These are phyloP conservation scores for Leccinum colubrinum DNA, from an alignment of 1,284 basidiomycete genomes.

Conservation along the genomic window DNA sequence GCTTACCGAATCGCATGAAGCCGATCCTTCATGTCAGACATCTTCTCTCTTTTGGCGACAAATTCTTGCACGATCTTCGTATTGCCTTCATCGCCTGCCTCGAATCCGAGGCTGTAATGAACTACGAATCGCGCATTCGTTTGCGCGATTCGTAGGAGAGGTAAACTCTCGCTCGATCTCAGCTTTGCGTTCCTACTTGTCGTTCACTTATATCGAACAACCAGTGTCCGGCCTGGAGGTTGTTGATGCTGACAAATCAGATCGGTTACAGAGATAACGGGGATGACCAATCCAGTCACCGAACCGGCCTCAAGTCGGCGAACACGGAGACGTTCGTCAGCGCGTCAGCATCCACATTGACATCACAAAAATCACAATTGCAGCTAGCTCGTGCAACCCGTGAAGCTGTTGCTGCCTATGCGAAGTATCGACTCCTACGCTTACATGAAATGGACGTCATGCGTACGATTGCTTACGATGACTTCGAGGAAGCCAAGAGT, in stretches of 20 bases:
- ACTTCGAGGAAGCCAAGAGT: too few species aligned
- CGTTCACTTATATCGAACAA: neutral
- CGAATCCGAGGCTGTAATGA: slow-evolving; percentile 21
- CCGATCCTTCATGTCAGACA: slow-evolving; percentile 3
- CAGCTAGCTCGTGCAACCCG: too few species aligned
- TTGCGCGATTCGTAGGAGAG: neutral
- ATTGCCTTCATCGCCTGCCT: slow-evolving; percentile 12
- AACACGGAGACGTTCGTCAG: slow-evolving; percentile 24
- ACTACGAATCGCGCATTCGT: slow-evolving; percentile 15
- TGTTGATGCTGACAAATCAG: slow-evolving; percentile 10
- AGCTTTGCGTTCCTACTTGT: neutral
- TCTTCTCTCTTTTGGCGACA: slow-evolving; percentile 1
- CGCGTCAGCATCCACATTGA: too few species aligned
- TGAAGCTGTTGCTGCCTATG: too few species aligned
- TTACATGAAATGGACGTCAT: too few species aligned
- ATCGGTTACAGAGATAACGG: slow-evolving; percentile 7
- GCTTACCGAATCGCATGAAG: slow-evolving; percentile 20
- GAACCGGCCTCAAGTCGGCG: too few species aligned
- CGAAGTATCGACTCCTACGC: too few species aligned
- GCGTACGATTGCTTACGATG: too few species aligned
- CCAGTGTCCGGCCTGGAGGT: neutral
- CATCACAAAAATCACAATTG: too few species aligned
- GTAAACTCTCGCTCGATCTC: slow-evolving; percentile 13
- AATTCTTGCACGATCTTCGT: slow-evolving; percentile 5
- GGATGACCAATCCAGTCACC: slow-evolving; percentile 21